phyloP scores from a whole-genome alignment of 202 grass and related monocot species.

The Eragrostis tef region DNA sequence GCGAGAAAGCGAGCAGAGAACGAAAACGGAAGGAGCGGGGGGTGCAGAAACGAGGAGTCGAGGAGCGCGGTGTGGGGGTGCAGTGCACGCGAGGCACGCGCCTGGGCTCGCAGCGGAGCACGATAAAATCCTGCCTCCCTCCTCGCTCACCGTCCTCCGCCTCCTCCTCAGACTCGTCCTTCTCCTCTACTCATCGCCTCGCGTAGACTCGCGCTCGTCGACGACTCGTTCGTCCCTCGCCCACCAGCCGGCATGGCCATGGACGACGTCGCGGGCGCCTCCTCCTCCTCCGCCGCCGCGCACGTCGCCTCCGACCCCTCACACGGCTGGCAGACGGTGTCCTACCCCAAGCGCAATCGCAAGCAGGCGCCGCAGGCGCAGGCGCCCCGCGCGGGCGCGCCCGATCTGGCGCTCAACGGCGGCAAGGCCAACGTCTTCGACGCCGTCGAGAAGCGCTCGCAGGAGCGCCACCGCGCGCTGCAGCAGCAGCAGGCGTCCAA shows the following conservation, averaged over 20 bases:
- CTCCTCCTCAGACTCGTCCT: not conserved
- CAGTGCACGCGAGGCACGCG: constrained; percentile 32
- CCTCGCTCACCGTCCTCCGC: not conserved
- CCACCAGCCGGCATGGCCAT: constrained; percentile 47
- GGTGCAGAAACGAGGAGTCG: not conserved
- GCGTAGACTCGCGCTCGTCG: not conserved
- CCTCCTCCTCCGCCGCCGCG: constrained; percentile 41
- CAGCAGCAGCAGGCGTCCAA: constrained; percentile 45
- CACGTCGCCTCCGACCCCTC: constrained; percentile 45
- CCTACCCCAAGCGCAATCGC: constrained; percentile 85
- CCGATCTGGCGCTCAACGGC: constrained; percentile 43
- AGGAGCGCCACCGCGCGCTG: constrained; percentile 66
- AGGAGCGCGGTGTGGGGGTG: not conserved
- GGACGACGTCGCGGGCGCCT: constrained; percentile 50
- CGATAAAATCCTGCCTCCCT: constrained; percentile 37
- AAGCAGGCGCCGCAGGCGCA: constrained; percentile 45
- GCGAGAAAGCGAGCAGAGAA: not conserved
- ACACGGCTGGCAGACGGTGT: constrained; percentile 95
- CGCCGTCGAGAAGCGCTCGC: constrained; percentile 58
- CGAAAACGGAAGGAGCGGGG: not conserved
- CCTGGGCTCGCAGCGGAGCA: constrained; percentile 8
- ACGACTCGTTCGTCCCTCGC: not conserved
- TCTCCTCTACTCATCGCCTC: not conserved
- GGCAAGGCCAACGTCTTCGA: constrained; percentile 62
- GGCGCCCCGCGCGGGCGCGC: constrained; percentile 22